Evolutionary conservation across 2,329 filamentous ascomycete genomes (phyloP).

Genomic region (Ophiostoma ips): DNA sequence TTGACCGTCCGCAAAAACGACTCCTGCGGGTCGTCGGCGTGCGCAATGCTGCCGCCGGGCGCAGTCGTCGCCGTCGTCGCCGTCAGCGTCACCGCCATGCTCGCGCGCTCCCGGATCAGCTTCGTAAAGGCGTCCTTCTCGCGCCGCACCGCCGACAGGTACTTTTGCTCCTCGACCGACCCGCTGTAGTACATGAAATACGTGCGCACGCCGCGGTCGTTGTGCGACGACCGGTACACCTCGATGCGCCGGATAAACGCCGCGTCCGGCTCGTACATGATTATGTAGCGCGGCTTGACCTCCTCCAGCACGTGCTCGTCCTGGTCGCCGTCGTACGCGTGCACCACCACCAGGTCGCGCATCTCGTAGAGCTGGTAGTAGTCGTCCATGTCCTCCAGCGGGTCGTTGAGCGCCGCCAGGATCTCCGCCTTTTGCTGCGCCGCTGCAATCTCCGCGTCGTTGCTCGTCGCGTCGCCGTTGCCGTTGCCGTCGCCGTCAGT

Average conservation of each 20-base stretch:
- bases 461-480: conserved; percentile 42
- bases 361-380: conserved; percentile 87
- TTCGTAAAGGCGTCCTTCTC: conserved; percentile 96
- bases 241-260: conserved; percentile 90
- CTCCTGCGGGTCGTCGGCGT: conserved; percentile 68
- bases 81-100: conserved; percentile 80
- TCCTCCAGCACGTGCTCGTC: conserved; percentile 96
- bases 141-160: conserved; percentile 74
- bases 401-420: conserved; percentile 44
- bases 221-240: conserved; percentile 90
- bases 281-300: conserved; percentile 79
- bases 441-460: conserved; percentile 9
- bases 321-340: conserved; percentile 89
- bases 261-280: conserved; percentile 97
- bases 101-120: conserved; percentile 83
- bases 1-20: conserved; percentile 90
- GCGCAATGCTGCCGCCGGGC: conserved; percentile 27
- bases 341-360: conserved; percentile 74
- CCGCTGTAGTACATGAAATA: conserved; percentile 96
- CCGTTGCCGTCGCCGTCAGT: conserved; percentile 26
- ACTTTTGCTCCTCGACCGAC: conserved; percentile 90
- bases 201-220: conserved; percentile 73
- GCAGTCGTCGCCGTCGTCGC: conserved; percentile 46
- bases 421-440: conserved; percentile 58
- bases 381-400: conserved; percentile 80